Conservation (phyloP, 2,329 filamentous ascomycete species). For the Cordyceps cicadae region DNA sequence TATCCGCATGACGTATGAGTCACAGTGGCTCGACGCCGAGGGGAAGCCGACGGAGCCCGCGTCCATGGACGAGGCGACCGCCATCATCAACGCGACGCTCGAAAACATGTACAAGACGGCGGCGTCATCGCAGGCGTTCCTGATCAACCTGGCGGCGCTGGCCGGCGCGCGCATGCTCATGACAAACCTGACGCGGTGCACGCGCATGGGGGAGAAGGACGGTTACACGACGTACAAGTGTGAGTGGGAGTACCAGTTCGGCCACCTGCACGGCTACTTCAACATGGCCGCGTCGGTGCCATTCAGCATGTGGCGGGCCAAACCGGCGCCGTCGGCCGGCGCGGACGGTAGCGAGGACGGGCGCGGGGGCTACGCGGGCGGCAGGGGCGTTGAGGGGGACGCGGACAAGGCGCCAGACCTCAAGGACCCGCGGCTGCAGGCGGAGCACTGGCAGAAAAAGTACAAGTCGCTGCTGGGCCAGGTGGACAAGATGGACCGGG, state of each 20-base stretch:
- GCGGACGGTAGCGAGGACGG: slow-evolving; percentile 13
- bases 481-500: slow-evolving; percentile 50
- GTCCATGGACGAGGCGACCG: slow-evolving; percentile 43
- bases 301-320: slow-evolving; percentile 33
- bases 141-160: slow-evolving; percentile 51
- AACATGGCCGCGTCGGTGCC: slow-evolving; percentile 42
- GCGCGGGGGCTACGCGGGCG: slow-evolving; percentile 13
- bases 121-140: slow-evolving; percentile 44
- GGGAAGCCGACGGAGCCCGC: slow-evolving; percentile 36
- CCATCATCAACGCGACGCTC: slow-evolving; percentile 46
- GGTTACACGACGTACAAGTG: slow-evolving; percentile 40
- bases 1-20: slow-evolving; percentile 39
- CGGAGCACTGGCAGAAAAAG: slow-evolving; percentile 41
- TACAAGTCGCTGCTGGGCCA: slow-evolving; percentile 51
- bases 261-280: slow-evolving; percentile 44
- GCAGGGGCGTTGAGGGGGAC: slow-evolving; percentile 12
- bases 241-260: slow-evolving; percentile 49
- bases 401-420: background rate
- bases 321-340: slow-evolving; percentile 16
- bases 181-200: slow-evolving; percentile 30
- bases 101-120: slow-evolving; percentile 44
- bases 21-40: slow-evolving; percentile 42
- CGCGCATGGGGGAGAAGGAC: slow-evolving; percentile 35
- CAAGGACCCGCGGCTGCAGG: slow-evolving; percentile 18
- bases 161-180: slow-evolving; percentile 46